Base-by-base conservation (phyloP, 768 basidiomycete genomes). In the Macrocybe gigantea region DNA sequence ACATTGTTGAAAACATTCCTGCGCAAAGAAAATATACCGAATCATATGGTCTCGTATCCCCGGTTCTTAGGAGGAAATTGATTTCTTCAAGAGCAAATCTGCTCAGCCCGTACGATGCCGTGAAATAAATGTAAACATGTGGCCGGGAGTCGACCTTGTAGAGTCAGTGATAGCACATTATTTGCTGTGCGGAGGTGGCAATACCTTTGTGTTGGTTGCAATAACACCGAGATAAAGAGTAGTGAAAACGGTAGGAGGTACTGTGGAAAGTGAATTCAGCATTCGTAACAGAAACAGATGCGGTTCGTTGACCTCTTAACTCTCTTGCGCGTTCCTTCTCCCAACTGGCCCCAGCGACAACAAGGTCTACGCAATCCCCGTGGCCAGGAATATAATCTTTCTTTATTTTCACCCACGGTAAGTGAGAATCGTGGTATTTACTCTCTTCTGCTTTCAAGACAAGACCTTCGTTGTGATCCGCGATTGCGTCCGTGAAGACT, bases 331-430 rank as follows among this genome's bases (percentile, higher is more conserved):
- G 75, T 33, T 83, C 76, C 58, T 82, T 83, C 47, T 90, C 86
- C 88, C 90, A 93, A 0, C 75, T 68, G 13, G 82, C 90, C 1
- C 80, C 93, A 13, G 95, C 65, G 33, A 95, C 59, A 3, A 82
- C 81, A 48, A 95, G 73, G 61, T 93, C 90, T 11, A 93, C 55
- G 5, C 79, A 75, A 62, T 97, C 93, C 0, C 91, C 90, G 39
- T 85, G 75, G 4, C 85, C 85, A 1, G 82, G 81, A 35, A 97
- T 90, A 52, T 95, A 95, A 61, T 97, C 93, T 58, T 76, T 81
- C 70, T 93, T 91, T 42, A 91, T 57, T 66, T 96, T 95, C 30
- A 93, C 82, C 92, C 93, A 95, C 11, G 84, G 83, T 49, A 73
- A 65, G 5, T 57, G 64, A 55, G 62, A 70, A 55, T 85, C 83